Conservation (phyloP, 2,329 filamentous ascomycete genomes). For the Aspergillus versicolor region DNA sequence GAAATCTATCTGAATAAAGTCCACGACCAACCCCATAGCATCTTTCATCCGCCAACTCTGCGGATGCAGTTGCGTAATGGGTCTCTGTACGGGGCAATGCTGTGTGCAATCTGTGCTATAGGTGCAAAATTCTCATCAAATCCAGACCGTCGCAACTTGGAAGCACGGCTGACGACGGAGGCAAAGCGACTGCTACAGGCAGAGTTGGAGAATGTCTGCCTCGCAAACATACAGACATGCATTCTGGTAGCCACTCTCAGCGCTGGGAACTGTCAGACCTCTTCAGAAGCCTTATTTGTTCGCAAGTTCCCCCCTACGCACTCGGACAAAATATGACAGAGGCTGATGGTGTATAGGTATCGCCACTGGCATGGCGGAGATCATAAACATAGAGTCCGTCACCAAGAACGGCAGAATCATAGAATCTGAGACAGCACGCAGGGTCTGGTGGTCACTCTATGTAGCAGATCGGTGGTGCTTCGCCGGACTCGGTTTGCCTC, state of each 20-base stretch:
- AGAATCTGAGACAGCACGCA: slow-evolving; percentile 20
- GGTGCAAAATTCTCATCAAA: background rate
- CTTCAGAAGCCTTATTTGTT: slow-evolving; percentile 32
- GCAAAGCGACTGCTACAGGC: slow-evolving; percentile 42
- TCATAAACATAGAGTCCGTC: too few relatives aligned
- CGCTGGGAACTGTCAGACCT: slow-evolving; percentile 25
- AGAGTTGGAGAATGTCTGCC: slow-evolving; percentile 33
- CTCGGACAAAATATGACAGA: too few relatives aligned
- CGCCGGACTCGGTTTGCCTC: slow-evolving; percentile 29
- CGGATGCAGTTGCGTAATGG: background rate
- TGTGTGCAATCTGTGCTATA: slow-evolving; percentile 1
- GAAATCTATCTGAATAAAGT: slow-evolving; percentile 3
- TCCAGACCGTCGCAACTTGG: background rate
- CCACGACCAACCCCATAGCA: slow-evolving; percentile 8
- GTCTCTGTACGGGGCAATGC: background rate
- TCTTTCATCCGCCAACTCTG: slow-evolving; percentile 3
- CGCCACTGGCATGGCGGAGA: background rate
- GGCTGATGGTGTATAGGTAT: slow-evolving; percentile 8
- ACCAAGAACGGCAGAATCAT: too few relatives aligned
- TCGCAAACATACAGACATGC: slow-evolving; percentile 33
- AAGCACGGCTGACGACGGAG: background rate
- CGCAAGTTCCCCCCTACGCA: background rate
- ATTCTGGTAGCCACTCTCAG: slow-evolving; percentile 31
- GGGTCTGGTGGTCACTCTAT: slow-evolving; percentile 33
- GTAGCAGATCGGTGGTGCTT: slow-evolving; percentile 34